These are phyloP conservation scores for Termitomyces sp. DNA, from an alignment of 768 basidiomycete genomes.

Conservation along the genomic window DNA sequence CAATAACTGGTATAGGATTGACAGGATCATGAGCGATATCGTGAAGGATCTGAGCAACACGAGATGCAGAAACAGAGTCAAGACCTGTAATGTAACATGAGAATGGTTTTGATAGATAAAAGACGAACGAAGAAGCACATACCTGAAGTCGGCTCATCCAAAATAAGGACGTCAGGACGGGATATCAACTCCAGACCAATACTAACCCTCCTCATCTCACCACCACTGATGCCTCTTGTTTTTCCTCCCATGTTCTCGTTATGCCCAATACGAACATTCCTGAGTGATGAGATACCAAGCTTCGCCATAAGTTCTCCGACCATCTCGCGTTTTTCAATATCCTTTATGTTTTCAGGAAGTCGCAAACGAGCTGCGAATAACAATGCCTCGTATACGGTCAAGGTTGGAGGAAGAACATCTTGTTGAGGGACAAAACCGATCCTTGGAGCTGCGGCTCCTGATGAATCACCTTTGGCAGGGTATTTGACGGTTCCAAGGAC, in stretches of 20 bases:
- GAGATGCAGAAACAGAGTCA: slow-evolving; percentile 83
- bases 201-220: slow-evolving; percentile 86
- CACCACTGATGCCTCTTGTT: slow-evolving; percentile 82
- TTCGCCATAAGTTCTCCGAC: slow-evolving; percentile 71
- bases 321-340: slow-evolving; percentile 55
- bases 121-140: slow-evolving; percentile 6
- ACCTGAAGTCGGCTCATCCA: slow-evolving; percentile 83
- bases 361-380: slow-evolving; percentile 83
- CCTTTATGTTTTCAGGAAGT: slow-evolving; percentile 66
- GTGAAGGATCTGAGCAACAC: slow-evolving; percentile 73
- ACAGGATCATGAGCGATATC: slow-evolving; percentile 65
- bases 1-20: slow-evolving; percentile 76
- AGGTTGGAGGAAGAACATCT: slow-evolving; percentile 72
- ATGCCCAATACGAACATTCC: slow-evolving; percentile 63
- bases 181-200: slow-evolving; percentile 89
- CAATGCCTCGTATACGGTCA: slow-evolving; percentile 80
- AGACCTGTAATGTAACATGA: slow-evolving; percentile 39
- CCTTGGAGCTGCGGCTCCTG: slow-evolving; percentile 32
- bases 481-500: slow-evolving; percentile 63
- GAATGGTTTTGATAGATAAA: background rate
- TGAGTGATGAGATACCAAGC: slow-evolving; percentile 68
- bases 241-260: slow-evolving; percentile 53
- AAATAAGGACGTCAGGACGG: slow-evolving; percentile 75
- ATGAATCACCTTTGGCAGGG: slow-evolving; percentile 26
- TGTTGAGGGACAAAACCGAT: slow-evolving; percentile 87